These are phyloP conservation scores for Mortierella polycephala DNA, from an alignment of 371 early-diverging fungal species.

Conservation along the genomic window DNA sequence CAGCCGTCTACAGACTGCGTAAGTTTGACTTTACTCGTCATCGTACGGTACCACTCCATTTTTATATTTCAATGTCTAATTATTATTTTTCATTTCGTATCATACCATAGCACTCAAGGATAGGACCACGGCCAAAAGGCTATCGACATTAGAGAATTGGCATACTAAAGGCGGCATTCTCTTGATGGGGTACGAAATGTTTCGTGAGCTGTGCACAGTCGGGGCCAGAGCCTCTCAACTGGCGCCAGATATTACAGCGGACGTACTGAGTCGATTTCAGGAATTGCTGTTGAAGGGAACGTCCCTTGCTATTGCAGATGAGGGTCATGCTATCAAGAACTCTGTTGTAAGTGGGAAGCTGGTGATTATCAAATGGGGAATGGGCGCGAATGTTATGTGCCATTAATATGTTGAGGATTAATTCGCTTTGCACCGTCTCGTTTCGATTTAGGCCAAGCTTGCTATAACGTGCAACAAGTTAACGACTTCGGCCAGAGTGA, in stretches of 20 bases:
- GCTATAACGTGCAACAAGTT: slow-evolving; percentile 55
- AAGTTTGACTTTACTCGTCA: slow-evolving; percentile 8
- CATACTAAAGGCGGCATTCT: slow-evolving; percentile 69
- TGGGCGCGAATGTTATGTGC: too few relatives aligned
- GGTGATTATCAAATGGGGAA: neutral
- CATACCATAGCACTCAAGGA: slow-evolving; percentile 1
- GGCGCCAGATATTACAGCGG: slow-evolving; percentile 4
- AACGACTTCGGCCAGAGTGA: slow-evolving; percentile 70
- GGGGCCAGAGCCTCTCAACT: neutral
- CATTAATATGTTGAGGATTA: neutral
- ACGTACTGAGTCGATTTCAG: slow-evolving; percentile 21
- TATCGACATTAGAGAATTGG: slow-evolving; percentile 61
- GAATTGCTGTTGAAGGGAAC: slow-evolving; percentile 69
- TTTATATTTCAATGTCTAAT: neutral
- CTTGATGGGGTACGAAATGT: slow-evolving; percentile 72
- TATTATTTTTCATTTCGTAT: neutral
- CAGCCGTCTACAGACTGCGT: slow-evolving; percentile 43
- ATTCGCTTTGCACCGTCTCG: neutral
- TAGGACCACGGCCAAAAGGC: neutral
- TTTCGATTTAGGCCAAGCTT: slow-evolving; percentile 27
- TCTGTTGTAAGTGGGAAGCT: slow-evolving; percentile 22
- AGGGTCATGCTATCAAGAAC: slow-evolving; percentile 90
- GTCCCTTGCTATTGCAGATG: slow-evolving; percentile 82
- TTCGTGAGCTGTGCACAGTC: slow-evolving; percentile 54
- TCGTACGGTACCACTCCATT: neutral